Evolutionary conservation across 208 protist species (phyloP).

Genomic region (Wallacemonas rigidus): DNA sequence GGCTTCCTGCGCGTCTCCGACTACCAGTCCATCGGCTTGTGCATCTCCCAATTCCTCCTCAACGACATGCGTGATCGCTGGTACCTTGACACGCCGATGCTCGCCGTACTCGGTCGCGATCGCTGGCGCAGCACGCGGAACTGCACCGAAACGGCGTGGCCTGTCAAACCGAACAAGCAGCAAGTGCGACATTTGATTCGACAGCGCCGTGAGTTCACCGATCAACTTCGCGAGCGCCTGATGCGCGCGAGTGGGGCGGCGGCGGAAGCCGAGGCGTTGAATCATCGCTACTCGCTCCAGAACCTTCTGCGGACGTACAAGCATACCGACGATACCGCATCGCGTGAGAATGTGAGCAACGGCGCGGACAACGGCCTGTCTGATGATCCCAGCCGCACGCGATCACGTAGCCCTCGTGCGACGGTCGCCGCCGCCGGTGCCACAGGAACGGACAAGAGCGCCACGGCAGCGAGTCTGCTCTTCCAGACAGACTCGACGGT

Average conservation of each 20-base stretch:
- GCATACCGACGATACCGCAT: not conserved
- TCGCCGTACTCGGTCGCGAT: slow-evolving; percentile 40
- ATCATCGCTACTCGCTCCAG: slow-evolving; percentile 13
- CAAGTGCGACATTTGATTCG: slow-evolving; percentile 28
- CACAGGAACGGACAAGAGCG: not conserved
- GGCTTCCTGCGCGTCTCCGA: slow-evolving; percentile 29
- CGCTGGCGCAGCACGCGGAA: slow-evolving; percentile 33
- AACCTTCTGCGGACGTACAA: slow-evolving; percentile 19
- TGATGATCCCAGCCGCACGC: not conserved
- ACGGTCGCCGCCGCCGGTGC: too few species aligned
- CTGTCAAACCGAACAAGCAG: slow-evolving; percentile 26
- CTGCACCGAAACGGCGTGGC: slow-evolving; percentile 22
- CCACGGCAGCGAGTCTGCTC: not conserved
- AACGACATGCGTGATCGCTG: slow-evolving; percentile 35
- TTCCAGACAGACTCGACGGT: slow-evolving; percentile 16
- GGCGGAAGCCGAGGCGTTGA: not conserved
- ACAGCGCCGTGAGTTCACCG: slow-evolving; percentile 32
- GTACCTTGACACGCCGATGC: slow-evolving; percentile 50
- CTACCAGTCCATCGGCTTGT: slow-evolving; percentile 31
- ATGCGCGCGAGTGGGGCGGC: slow-evolving; percentile 34
- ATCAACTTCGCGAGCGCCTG: slow-evolving; percentile 41
- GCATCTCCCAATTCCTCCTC: slow-evolving; percentile 32
- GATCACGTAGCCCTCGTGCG: not conserved
- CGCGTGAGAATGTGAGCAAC: not conserved
- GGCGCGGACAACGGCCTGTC: slow-evolving; percentile 1